Conservation (phyloP, 768 basidiomycete genomes). For the Mycena metata region DNA sequence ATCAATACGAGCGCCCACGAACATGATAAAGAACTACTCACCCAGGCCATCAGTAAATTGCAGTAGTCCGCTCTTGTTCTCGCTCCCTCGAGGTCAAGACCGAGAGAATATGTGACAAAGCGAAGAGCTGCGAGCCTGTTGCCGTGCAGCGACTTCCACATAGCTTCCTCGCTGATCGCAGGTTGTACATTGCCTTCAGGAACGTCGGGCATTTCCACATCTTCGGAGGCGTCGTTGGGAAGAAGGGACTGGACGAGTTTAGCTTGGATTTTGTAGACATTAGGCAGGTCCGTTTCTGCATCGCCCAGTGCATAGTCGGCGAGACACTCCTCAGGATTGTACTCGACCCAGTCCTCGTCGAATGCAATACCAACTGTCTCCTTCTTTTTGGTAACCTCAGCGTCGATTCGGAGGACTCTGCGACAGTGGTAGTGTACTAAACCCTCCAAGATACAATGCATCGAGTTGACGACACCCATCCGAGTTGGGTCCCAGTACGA, state of each 20-base stretch:
- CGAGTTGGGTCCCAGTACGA: conserved; percentile 47
- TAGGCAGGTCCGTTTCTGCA: conserved; percentile 2
- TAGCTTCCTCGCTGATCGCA: conserved; percentile 15
- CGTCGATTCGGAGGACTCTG: too few species aligned
- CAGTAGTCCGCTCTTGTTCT: too few species aligned
- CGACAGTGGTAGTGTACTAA: too few species aligned
- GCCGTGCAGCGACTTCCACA: not conserved
- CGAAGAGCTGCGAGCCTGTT: conserved; percentile 20
- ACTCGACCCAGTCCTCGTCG: conserved; percentile 33
- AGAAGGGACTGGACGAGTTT: conserved; percentile 20
- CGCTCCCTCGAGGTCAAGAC: too few species aligned
- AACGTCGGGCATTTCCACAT: conserved; percentile 16
- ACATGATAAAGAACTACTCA: conserved; percentile 1
- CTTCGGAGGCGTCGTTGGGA: not conserved
- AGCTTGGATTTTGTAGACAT: conserved; percentile 9
- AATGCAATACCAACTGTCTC: conserved; percentile 22
- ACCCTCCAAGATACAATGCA: conserved; percentile 45
- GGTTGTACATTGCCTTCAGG: conserved; percentile 8
- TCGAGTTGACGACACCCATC: conserved; percentile 46
- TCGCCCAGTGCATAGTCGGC: conserved; percentile 15
- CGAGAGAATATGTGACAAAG: conserved; percentile 4
- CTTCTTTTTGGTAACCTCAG: conserved; percentile 30
- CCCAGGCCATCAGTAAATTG: too few species aligned
- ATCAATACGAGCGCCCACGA: not conserved
- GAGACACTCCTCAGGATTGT: conserved; percentile 21